phyloP scores from a whole-genome alignment of 2,329 filamentous ascomycete species.

The Pseudogymnoascus sp. region DNA sequence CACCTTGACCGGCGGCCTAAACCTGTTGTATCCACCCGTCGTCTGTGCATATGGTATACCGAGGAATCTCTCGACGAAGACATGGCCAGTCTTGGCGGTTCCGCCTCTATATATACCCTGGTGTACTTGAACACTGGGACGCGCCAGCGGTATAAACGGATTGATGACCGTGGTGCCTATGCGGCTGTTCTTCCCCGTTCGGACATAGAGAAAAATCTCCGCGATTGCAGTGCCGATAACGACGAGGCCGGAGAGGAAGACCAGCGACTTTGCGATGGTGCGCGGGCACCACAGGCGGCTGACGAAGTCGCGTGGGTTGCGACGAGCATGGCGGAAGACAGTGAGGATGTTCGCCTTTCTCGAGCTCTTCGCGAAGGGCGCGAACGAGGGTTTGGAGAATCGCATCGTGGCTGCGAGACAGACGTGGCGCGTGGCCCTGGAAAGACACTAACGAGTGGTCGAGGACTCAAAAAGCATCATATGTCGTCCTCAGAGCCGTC shows the following conservation, averaged over 20 bases:
- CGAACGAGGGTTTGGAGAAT: background rate
- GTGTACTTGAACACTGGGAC: background rate
- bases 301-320: slow-evolving; percentile 2
- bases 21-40: slow-evolving; percentile 37
- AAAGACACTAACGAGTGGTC: slow-evolving; percentile 2
- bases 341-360: background rate
- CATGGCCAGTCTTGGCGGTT: slow-evolving; percentile 15
- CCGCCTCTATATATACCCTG: slow-evolving; percentile 4
- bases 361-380: slow-evolving; percentile 1
- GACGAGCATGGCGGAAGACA: background rate
- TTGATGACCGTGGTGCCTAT: background rate
- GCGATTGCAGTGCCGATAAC: background rate
- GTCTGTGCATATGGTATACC: slow-evolving; percentile 40
- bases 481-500: slow-evolving; percentile 2
- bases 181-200: slow-evolving; percentile 6
- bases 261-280: background rate
- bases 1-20: slow-evolving; percentile 36
- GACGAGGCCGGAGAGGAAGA: background rate
- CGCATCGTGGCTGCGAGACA: background rate
- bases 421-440: background rate
- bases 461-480: slow-evolving; percentile 2
- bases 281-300: background rate
- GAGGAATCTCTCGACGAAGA: slow-evolving; percentile 34
- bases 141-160: background rate
- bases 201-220: background rate